Base-by-base conservation (phyloP, 257 asterid species). In the Fraxinus pennsylvanica region DNA sequence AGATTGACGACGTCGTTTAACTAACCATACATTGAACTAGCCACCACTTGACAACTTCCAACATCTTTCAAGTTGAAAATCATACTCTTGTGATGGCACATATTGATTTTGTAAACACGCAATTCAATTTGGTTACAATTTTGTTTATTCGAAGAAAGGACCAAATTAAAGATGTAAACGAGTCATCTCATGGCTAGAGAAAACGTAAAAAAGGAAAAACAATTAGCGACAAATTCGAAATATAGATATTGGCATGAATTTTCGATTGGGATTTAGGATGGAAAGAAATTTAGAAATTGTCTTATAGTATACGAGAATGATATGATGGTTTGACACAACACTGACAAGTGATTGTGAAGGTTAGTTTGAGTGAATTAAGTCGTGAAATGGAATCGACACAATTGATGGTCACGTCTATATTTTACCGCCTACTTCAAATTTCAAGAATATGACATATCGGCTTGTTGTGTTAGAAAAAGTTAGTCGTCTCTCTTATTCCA, bases 61-160 rank as follows among this genome's bases (percentile, higher is more conserved):
- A 66, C 63, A 68, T 29, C 33, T 74, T 70, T 84, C 41, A 47
- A 77, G 76, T 54, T 68, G 68, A 80, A 81, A 29, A 68, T 80
- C 57, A 61, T 47, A 17, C 68, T 14, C 54, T 75, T 75, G 80
- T 59, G 61, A 36, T 45, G 54, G 25, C 74, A 57, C 19, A n/a
- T 66, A 68, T 35, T 9, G 17, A 39, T 32, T 47, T 66, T 32
- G 30, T 65, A 52, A 68, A 21, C 30, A 38, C 45, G 77, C 80
- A 80, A 80, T 57, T 74, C 43, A 71, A 74, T 69, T 75, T 33
- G 73, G 73, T 69, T 69, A 36, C 47, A 72, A 6, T 76, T 76
- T 72, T 32, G 68, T 63, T 59, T 21, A 29, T 22, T 59, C 0
- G 13, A 59, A 59, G 67, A 59, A 59, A 59, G 22, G 9, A 6